A percentile compares a stretch with the other conserved stretches of the same genome.
These are phyloP conservation scores for Rhizopogon rudus DNA, from an alignment of 768 basidiomycete species.

Conservation along the genomic window DNA sequence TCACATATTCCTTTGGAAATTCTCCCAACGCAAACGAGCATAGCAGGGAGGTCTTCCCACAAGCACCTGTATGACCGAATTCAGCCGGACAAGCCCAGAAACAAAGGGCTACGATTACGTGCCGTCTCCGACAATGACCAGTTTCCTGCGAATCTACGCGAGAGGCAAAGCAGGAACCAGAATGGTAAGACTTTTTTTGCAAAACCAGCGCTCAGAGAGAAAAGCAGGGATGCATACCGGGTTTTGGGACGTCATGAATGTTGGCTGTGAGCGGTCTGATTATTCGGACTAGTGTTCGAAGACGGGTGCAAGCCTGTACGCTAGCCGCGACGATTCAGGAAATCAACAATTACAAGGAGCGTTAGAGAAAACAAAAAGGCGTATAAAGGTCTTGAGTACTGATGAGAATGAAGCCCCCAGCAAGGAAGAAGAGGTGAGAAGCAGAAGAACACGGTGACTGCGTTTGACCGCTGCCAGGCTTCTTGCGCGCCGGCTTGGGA, in stretches of 20 bases:
- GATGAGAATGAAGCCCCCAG: conserved; percentile 7
- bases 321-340: background rate
- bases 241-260: conserved; percentile 47
- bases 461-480: conserved; percentile 3
- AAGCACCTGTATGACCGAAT: conserved; percentile 59
- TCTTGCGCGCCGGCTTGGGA: conserved; percentile 1
- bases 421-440: conserved; percentile 4
- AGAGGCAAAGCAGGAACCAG: conserved; percentile 1
- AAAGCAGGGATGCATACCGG: conserved; percentile 39
- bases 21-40: conserved; percentile 92
- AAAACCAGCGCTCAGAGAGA: background rate
- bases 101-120: conserved; percentile 26
- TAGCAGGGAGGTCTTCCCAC: conserved; percentile 91
- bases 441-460: conserved; percentile 9
- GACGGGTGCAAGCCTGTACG: conserved; percentile 6
- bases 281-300: conserved; percentile 15
- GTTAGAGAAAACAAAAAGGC: conserved; percentile 2
- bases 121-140: conserved; percentile 97
- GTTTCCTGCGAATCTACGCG: conserved; percentile 81
- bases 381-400: conserved; percentile 4
- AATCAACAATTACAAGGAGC: conserved; percentile 7
- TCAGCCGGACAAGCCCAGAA: conserved; percentile 7
- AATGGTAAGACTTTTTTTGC: background rate
- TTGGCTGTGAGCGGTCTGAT: conserved; percentile 4
- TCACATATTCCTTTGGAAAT: conserved; percentile 93